phyloP scores from a whole-genome alignment of 768 basidiomycete species.

The Termitomyces sp. region DNA sequence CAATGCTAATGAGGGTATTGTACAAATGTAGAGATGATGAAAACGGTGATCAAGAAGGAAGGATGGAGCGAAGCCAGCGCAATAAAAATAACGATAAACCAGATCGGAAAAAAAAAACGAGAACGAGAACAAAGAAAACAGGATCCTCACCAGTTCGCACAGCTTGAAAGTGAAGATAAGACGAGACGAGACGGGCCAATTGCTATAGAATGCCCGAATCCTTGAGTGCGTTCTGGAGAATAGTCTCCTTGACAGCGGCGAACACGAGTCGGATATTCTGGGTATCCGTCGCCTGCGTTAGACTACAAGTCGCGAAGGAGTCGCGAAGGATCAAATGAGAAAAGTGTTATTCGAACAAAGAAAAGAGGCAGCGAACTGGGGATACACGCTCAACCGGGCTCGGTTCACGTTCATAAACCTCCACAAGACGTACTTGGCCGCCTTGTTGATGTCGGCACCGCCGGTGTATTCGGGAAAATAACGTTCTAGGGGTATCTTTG shows the following conservation, averaged over 20 bases:
- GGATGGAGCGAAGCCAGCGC: background rate
- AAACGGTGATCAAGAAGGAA: background rate
- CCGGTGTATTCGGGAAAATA: conserved; percentile 91
- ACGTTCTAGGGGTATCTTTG: conserved; percentile 68
- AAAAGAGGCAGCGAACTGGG: conserved; percentile 59
- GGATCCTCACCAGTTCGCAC: conserved; percentile 1
- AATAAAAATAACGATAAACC: background rate
- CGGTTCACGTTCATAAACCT: conserved; percentile 91
- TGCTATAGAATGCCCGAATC: conserved; percentile 14
- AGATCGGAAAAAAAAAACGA: background rate
- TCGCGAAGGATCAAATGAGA: no score
- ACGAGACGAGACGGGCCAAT: background rate
- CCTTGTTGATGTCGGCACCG: conserved; percentile 88
- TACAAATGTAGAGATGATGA: background rate
- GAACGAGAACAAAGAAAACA: background rate
- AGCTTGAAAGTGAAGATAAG: background rate
- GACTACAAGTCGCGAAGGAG: background rate
- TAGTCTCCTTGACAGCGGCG: conserved; percentile 16
- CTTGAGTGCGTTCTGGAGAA: conserved; percentile 16
- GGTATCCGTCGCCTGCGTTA: conserved; percentile 18
- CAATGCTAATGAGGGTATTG: background rate
- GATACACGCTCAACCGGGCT: conserved; percentile 85
- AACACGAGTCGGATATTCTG: conserved; percentile 15
- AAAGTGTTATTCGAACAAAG: background rate
- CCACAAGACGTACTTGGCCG: conserved; percentile 94